Conservation (phyloP, 805 yeast species). For the Torulaspora gathmanii region DNA sequence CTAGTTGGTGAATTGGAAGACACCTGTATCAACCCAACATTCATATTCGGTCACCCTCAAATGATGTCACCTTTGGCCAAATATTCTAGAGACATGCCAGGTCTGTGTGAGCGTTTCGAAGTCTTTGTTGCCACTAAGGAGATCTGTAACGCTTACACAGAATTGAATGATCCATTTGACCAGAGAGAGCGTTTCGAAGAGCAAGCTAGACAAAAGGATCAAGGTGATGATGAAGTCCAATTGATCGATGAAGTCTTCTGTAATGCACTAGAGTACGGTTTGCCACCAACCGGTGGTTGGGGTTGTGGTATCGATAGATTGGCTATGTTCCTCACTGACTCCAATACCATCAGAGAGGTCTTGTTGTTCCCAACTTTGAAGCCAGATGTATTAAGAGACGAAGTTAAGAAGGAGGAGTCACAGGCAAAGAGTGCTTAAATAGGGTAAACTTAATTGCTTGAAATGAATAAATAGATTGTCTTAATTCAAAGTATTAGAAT, state of each 20-base stretch:
- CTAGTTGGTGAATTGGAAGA: conserved; percentile 96
- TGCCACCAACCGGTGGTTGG: conserved; percentile 99
- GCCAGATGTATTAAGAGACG: conserved; percentile 61
- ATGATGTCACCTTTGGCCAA: conserved; percentile 99
- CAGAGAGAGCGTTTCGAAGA: conserved; percentile 97
- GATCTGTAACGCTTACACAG: conserved; percentile 97
- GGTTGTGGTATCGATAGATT: conserved; percentile 98
- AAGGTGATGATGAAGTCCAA: conserved; percentile 99
- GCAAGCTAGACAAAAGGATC: conserved; percentile 97
- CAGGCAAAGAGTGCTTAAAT: conserved; percentile 1
- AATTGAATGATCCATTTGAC: conserved; percentile 97
- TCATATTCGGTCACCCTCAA: conserved; percentile 97
- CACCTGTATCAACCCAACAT: conserved; percentile 91
- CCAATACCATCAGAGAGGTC: conserved; percentile 96
- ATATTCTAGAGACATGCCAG: conserved; percentile 86
- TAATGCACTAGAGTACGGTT: conserved; percentile 95
- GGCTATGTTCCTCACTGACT: conserved; percentile 96
- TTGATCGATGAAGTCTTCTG: conserved; percentile 94
- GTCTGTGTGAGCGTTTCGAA: conserved; percentile 96
- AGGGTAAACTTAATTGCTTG: background rate
- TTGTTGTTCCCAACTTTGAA: conserved; percentile 97
- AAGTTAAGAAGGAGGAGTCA: conserved; percentile 30
- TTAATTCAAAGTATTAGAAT: background rate
- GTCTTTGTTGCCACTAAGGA: conserved; percentile 98
- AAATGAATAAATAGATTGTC: conserved; percentile 1